Evolutionary conservation across 768 basidiomycete species (phyloP), one percentile per base, ranked within the genome.

Genomic region (Termitomyces sp.): DNA sequence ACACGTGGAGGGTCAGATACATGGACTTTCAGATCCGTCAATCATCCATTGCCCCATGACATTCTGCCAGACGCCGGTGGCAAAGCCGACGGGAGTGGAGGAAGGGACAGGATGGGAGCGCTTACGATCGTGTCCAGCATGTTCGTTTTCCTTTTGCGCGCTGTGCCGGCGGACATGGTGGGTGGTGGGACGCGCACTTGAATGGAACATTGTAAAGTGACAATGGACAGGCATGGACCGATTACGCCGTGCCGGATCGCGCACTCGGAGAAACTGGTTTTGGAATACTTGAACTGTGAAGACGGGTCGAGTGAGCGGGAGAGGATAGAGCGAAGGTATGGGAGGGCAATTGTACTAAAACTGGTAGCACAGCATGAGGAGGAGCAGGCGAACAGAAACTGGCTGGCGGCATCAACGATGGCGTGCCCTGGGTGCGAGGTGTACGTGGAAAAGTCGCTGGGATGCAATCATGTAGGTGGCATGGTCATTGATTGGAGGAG

Each of bases 101-200:
- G 79, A 83, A n/a, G 85, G 83, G 40, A 80, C 84, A 1, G 80
- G 84, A 14, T 94, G 88, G 86, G 86, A 82, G 32, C 76, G 85
- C 55, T 79, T 94, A 50, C 82, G 94, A 54, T 82, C 80, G 40
- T 95, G 94, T 65, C 72, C 81, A 4, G 70, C 72, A 35, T 96
- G 94, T 69, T 75, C 74, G 4, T 95, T 83, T 72, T 86, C 87
- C 0, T 95, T 95, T 69, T 95, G 94, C 71, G 81, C 84, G 3
- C 88, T 89, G 64, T 97, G 94, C 69, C 82, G 80, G 62, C 81
- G 85, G 47, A 88, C 89, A 51, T 96, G 94, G 91, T 89, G 66
- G 63, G 79, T 47, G 35, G 16, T 36, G 26, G 44, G 32, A 46
- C 20, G 26, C 33, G 40, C 33, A 6, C 43, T 53, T 26, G 46